Base-by-base conservation (phyloP, 768 basidiomycete genomes). In the Mycena maculata region DNA sequence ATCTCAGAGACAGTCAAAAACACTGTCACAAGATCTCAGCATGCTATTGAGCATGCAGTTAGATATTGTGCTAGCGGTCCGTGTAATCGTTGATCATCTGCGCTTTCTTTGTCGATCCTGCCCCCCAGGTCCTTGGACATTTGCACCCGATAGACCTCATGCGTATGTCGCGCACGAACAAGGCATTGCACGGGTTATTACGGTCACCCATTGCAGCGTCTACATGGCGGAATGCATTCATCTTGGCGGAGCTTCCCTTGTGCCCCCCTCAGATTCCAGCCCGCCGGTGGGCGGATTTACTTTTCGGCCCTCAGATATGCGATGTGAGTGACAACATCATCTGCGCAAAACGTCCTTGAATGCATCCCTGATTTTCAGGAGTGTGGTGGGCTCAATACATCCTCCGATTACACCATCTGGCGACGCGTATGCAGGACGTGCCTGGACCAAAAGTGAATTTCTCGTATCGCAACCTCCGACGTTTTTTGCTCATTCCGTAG, bases 61-160 rank as follows among this genome's bases (percentile, higher is more conserved):
- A n/a, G n/a, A n/a, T n/a, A n/a, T n/a, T n/a, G n/a, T n/a, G n/a
- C n/a, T n/a, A n/a, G n/a, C n/a, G n/a, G n/a, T n/a, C n/a, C n/a
- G n/a, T n/a, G n/a, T n/a, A n/a, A n/a, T n/a, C n/a, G n/a, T n/a
- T n/a, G n/a, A n/a, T n/a, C n/a, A n/a, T n/a, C n/a, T n/a, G n/a
- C n/a, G n/a, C n/a, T n/a, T n/a, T n/a, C n/a, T n/a, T n/a, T n/a
- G n/a, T n/a, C n/a, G n/a, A n/a, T n/a, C n/a, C n/a, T n/a, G n/a
- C n/a, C n/a, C 47, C 13, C 30, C 48, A 67, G 45, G 28, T 67
- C 28, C 36, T 62, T 13, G 28, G 23, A 9, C 52, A 39, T 20
- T 38, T 56, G 5, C 54, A 39, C 25, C 54, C 39, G 6, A 18
- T 56, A 23, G 36, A n/a, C 13, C 39, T 28, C 16, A 7, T 49